Percentiles rank a stretch among this genome's conserved stretches.
phyloP scores from a whole-genome alignment of 495 filamentous ascomycete genomes.

The Arthonia radiata region DNA sequence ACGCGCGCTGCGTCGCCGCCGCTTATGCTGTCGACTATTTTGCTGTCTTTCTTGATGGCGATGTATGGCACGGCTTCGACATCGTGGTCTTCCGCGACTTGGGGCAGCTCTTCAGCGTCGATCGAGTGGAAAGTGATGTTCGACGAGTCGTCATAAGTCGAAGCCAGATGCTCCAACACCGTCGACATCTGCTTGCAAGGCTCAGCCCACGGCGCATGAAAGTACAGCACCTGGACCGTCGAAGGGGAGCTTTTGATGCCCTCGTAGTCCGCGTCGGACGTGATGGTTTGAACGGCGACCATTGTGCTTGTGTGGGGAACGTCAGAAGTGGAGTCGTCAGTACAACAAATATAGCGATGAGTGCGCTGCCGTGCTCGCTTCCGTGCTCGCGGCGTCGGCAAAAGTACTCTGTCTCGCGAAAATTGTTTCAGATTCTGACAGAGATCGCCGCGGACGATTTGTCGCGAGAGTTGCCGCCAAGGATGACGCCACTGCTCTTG shows the following conservation, averaged over 20 bases:
- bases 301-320: conserved; percentile 1
- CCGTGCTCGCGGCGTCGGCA: no score
- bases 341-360: not conserved
- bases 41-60: conserved; percentile 44
- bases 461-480: no score
- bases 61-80: conserved; percentile 86
- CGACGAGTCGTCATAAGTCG: conserved; percentile 42
- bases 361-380: not conserved
- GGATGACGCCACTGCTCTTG: no score
- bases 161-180: conserved; percentile 64
- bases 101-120: conserved; percentile 71
- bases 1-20: conserved; percentile 72
- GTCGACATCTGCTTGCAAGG: conserved; percentile 81
- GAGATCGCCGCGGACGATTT: no score
- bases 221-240: conserved; percentile 61
- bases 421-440: no score
- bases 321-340: not conserved
- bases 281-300: conserved; percentile 41
- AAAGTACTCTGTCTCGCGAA: not conserved
- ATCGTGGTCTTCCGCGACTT: conserved; percentile 71
- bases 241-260: conserved; percentile 31
- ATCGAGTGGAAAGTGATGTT: conserved; percentile 60
- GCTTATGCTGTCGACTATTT: conserved; percentile 55
- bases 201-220: conserved; percentile 91
- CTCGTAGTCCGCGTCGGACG: conserved; percentile 39